Evolutionary conservation across 2,329 filamentous ascomycete species (phyloP).

Genomic region (Ambrosiella beaveri): DNA sequence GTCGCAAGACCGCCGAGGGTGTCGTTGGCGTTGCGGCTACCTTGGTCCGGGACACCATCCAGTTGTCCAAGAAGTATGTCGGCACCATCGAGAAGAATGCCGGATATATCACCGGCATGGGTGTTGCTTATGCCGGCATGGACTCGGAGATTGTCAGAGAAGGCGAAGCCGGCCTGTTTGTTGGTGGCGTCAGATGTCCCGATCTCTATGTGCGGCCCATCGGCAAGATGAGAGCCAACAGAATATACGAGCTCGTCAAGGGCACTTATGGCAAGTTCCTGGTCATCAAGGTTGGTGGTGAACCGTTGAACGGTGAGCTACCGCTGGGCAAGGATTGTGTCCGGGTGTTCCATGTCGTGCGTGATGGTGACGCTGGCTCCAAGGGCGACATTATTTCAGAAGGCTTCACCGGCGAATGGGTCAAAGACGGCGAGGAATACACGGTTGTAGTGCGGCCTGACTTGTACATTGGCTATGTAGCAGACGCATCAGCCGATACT

Average conservation of each 20-base stretch:
- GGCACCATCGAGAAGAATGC: constrained; percentile 30
- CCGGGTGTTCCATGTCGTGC: constrained; percentile 3
- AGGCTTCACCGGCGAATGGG: constrained; percentile 20
- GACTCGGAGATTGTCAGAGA: constrained; percentile 21
- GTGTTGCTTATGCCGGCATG: constrained; percentile 23
- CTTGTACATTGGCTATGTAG: constrained; percentile 25
- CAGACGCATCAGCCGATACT: constrained; percentile 12
- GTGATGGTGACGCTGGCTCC: background rate
- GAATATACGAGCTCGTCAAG: constrained; percentile 19
- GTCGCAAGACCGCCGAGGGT: constrained; percentile 25
- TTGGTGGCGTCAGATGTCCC: constrained; percentile 23
- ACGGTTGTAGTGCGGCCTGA: constrained; percentile 24
- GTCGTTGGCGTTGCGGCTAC: constrained; percentile 31
- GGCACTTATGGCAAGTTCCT: constrained; percentile 20
- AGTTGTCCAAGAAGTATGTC: constrained; percentile 28
- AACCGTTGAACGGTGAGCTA: constrained; percentile 1
- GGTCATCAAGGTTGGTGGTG: constrained; percentile 15
- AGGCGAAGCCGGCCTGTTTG: constrained; percentile 22
- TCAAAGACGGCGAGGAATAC: constrained; percentile 17
- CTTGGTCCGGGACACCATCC: constrained; percentile 28
- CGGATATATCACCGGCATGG: constrained; percentile 30
- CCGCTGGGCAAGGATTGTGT: background rate
- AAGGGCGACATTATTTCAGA: background rate
- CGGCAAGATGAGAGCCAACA: constrained; percentile 13
- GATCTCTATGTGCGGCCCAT: constrained; percentile 19